Evolutionary conservation across 108 stramenopile genomes (phyloP).

Genomic region (Nannochloropsis gaditana): DNA sequence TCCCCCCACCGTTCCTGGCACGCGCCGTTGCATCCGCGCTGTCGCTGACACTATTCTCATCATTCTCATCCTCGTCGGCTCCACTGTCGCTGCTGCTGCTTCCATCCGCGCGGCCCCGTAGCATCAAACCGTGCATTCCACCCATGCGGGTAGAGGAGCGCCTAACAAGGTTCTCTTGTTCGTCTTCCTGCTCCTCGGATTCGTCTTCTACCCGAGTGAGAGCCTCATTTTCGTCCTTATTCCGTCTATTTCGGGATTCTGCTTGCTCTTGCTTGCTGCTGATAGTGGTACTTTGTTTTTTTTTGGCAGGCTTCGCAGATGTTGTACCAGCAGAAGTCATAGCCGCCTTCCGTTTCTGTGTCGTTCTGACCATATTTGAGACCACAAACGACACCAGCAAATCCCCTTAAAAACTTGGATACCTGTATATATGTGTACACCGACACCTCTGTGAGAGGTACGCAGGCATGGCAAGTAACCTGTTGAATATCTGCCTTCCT

Average conservation of each 20-base stretch:
- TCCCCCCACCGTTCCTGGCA: not conserved
- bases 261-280: not conserved
- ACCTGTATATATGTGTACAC: too few species aligned
- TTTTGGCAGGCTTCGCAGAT: not conserved
- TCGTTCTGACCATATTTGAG: not conserved
- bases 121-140: not conserved
- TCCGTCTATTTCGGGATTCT: not conserved
- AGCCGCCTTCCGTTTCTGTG: not conserved
- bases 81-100: constrained; percentile 13
- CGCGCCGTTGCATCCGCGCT: not conserved
- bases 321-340: not conserved
- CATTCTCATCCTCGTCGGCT: not conserved
- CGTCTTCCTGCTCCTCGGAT: not conserved
- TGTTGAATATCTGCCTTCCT: too few species aligned
- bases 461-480: too few species aligned
- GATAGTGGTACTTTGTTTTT: not conserved
- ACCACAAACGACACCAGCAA: too few species aligned
- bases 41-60: not conserved
- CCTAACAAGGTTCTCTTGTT: not conserved
- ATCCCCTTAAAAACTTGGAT: too few species aligned
- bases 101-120: not conserved
- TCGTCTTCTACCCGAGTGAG: not conserved
- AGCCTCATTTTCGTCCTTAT: not conserved
- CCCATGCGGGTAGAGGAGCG: not conserved
- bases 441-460: too few species aligned